Conservation (phyloP, 192 early-diverging fungal genomes). For the Backusella morwellensis region DNA sequence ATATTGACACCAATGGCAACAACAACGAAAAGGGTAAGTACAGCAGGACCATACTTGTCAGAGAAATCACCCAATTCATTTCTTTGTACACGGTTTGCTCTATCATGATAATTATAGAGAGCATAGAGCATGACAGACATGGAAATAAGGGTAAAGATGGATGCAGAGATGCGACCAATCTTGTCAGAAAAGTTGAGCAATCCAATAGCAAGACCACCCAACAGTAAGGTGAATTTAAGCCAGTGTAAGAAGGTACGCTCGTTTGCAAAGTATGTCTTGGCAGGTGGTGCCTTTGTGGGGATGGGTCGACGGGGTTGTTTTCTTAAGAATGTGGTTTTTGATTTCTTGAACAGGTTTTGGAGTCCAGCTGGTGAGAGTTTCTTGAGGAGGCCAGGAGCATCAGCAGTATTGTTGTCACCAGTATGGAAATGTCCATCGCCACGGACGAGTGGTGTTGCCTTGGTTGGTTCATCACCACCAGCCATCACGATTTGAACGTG, state of each 20-base stretch:
- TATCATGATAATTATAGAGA: slow-evolving; percentile 71
- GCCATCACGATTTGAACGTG: slow-evolving; percentile 31
- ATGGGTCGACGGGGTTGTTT: slow-evolving; percentile 45
- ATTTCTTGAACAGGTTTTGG: slow-evolving; percentile 27
- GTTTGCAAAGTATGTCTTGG: slow-evolving; percentile 91
- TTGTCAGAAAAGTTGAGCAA: slow-evolving; percentile 81
- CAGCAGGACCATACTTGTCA: slow-evolving; percentile 70
- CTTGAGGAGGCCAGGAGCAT: slow-evolving; percentile 7
- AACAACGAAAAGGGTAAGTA: slow-evolving; percentile 66
- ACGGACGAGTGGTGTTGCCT: slow-evolving; percentile 30
- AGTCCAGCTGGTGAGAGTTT: slow-evolving; percentile 35
- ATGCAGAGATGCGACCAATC: slow-evolving; percentile 64
- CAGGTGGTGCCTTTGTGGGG: slow-evolving; percentile 70
- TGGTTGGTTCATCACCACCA: neutral
- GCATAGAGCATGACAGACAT: slow-evolving; percentile 81
- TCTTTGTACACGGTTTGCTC: slow-evolving; percentile 65
- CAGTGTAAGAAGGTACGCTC: slow-evolving; percentile 91
- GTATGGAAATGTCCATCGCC: neutral
- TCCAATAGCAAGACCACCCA: slow-evolving; percentile 70
- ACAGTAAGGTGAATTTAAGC: slow-evolving; percentile 75
- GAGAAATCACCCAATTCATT: slow-evolving; percentile 73
- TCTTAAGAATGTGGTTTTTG: slow-evolving; percentile 23
- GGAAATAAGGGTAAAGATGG: slow-evolving; percentile 67
- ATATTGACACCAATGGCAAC: slow-evolving; percentile 71
- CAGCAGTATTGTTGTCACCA: neutral